Evolutionary conservation across 257 asterid species (phyloP), one percentile per base, ranked within the genome.

Genomic region (Jacaranda copaia): DNA sequence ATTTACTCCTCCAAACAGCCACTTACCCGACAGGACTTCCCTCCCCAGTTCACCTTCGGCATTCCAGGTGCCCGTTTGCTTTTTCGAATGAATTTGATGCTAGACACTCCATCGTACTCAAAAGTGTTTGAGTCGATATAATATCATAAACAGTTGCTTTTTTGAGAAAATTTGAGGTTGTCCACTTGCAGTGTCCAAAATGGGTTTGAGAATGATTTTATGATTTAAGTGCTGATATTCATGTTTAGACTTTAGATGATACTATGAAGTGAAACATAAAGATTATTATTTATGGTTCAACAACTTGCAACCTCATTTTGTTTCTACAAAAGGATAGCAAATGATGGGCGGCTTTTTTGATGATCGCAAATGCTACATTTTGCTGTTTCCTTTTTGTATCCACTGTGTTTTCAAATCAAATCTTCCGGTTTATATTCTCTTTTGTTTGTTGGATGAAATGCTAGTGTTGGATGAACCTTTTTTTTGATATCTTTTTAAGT

Each of bases 21-120:
- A 7, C 76, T 87, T 73, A 79, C 79, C 61, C 74, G 84, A 64
- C 53, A 46, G 45, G 83, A 83, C 39, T 87, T 87, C 73, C 88
- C 88, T 53, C 59, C 82, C 38, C 36, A 72, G 65, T 85, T 85
- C 82, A 19, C 79, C 32, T 87, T 87, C 59, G 92, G 92, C 92
- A 75, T 87, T 68, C 62, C 92, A 85, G 91, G 89, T 87, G 51
- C 14, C 38, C 15, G 5, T n/a, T 62, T 58, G 5, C 45, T 64
- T 72, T 36, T 15, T 20, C 32, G 32, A 36, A 3, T 20, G 18
- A 36, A 42, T 18, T 69, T 32, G 63, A 46, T 42, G 56, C 65
- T 14, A 59, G 5, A 19, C n/a, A 38, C 20, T 70, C 70, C 55
- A 25, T 49, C 4, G 2, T n/a, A 45, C 56, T 38, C 12, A 38